Evolutionary conservation across 2,329 filamentous ascomycete genomes (phyloP), one percentile per base, ranked within the genome.

Genomic region (Aspergillus sp.): DNA sequence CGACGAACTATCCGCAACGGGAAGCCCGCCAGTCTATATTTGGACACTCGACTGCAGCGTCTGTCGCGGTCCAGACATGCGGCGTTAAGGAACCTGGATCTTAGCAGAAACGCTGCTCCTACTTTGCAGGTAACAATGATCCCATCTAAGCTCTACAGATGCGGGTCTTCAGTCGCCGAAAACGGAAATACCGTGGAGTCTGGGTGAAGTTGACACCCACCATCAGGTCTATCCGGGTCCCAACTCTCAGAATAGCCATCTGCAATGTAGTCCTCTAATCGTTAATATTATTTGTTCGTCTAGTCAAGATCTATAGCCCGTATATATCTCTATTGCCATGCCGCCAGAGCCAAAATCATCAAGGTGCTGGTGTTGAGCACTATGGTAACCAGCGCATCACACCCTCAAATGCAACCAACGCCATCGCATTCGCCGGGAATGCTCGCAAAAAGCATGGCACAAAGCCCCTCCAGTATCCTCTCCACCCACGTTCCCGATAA

Each of bases 351-450:
- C 14, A 37, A 37, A 37, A 37, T n/a, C 5, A 37, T n/a, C 12
- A n/a, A 14, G 35, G 6, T 8, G 35, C 14, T 37, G 15, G 15
- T 37, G 35, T 37, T 37, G 5, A 37, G 35, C 14, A 37, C 68
- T 45, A 79, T 53, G 77, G 76, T 61, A 80, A 66, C 53, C 67
- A 70, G 59, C 91, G 85, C 90, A 96, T 93, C 53, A 95, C 90
- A 3, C 88, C 90, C 75, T 99, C 95, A 80, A 98, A 98, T 27
- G 90, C 93, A 54, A 97, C 87, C 70, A 98, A 76, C 2, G 95
- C 93, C 85, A 95, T 89, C 0, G 93, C 95, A 79, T 98, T 98
- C 23, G 95, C 93, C 14, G 95, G 95, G 73, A 98, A 98, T 3
- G 95, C 95, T 64, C 95, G 82, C 71, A 98, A 73, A 72, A 98